phyloP scores from a whole-genome alignment of 1,284 basidiomycete species.

The Leccinum colubrinum region DNA sequence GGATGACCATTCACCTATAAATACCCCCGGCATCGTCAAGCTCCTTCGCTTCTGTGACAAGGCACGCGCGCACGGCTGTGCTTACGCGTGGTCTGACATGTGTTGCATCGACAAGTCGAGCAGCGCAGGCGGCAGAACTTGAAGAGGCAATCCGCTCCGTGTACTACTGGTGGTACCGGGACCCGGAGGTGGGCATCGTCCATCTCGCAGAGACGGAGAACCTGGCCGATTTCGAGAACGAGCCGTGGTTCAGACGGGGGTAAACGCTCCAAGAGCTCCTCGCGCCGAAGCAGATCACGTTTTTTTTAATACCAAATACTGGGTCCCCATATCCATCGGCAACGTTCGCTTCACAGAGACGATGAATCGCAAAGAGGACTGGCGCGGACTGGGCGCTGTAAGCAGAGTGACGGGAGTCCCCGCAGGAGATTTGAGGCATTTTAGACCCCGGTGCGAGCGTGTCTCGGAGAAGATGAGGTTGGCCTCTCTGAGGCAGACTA shows the following conservation, averaged over 20 bases:
- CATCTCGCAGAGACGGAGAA: slow-evolving; percentile 12
- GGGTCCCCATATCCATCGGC: slow-evolving; percentile 1
- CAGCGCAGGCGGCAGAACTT: slow-evolving; percentile 9
- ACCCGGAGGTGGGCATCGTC: slow-evolving; percentile 15
- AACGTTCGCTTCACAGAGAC: not conserved
- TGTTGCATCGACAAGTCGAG: slow-evolving; percentile 18
- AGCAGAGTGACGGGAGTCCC: slow-evolving; percentile 14
- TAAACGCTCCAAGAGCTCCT: slow-evolving; percentile 18
- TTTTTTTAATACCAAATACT: slow-evolving; percentile 7
- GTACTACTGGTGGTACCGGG: slow-evolving; percentile 16
- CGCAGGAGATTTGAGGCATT: slow-evolving; percentile 12
- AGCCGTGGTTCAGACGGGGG: slow-evolving; percentile 17
- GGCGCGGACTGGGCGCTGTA: slow-evolving; percentile 11
- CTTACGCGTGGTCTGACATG: slow-evolving; percentile 16
- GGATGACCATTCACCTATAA: not conserved
- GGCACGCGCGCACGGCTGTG: slow-evolving; percentile 9
- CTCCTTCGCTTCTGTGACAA: slow-evolving; percentile 12
- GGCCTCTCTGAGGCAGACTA: slow-evolving; percentile 17
- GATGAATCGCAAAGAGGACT: slow-evolving; percentile 14
- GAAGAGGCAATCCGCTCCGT: slow-evolving; percentile 19
- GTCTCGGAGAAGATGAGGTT: slow-evolving; percentile 19
- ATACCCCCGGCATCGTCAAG: slow-evolving; percentile 6
- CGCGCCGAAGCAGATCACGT: slow-evolving; percentile 11
- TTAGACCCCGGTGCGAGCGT: slow-evolving; percentile 12
- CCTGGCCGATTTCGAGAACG: slow-evolving; percentile 9